Conservation (phyloP, 2,329 filamentous ascomycete genomes). For the Xylariaceae sp. region DNA sequence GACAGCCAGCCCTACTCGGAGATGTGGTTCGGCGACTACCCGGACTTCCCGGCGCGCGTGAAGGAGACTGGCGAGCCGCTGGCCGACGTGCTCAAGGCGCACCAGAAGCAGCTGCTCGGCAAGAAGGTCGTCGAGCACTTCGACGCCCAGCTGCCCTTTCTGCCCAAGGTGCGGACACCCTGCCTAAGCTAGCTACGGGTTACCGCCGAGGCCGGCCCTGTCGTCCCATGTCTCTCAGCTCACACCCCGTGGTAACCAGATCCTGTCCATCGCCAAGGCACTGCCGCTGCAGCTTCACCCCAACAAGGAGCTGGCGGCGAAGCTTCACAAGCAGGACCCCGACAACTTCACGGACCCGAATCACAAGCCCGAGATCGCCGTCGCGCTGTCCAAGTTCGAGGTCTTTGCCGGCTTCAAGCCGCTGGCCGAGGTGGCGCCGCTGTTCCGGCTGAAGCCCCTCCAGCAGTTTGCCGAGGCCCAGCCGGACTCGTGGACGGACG, state of each 20-base stretch:
- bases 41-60: conserved; percentile 58
- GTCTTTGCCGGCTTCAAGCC: conserved; percentile 71
- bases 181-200: background rate
- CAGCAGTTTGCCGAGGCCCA: conserved; percentile 35
- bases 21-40: conserved; percentile 76
- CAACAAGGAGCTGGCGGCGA: conserved; percentile 56
- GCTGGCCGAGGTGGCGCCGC: conserved; percentile 46
- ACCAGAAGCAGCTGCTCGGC: conserved; percentile 58
- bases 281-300: conserved; percentile 70
- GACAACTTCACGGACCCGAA: conserved; percentile 63
- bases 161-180: conserved; percentile 51
- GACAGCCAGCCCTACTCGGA: conserved; percentile 54
- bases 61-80: conserved; percentile 56
- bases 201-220: too few relatives aligned
- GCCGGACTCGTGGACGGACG: conserved; percentile 42
- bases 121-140: conserved; percentile 53
- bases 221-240: too few relatives aligned
- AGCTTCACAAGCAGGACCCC: conserved; percentile 58
- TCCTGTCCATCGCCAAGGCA: conserved; percentile 68
- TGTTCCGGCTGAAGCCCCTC: conserved; percentile 51
- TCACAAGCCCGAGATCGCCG: conserved; percentile 74
- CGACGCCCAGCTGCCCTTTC: conserved; percentile 59
- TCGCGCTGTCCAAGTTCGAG: conserved; percentile 65
- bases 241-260: conserved; percentile 30
- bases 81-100: conserved; percentile 53